A percentile compares a stretch with the other conserved stretches of the same genome.
Conservation (phyloP, 495 filamentous ascomycete species). For the Penicillium chermesinum region DNA sequence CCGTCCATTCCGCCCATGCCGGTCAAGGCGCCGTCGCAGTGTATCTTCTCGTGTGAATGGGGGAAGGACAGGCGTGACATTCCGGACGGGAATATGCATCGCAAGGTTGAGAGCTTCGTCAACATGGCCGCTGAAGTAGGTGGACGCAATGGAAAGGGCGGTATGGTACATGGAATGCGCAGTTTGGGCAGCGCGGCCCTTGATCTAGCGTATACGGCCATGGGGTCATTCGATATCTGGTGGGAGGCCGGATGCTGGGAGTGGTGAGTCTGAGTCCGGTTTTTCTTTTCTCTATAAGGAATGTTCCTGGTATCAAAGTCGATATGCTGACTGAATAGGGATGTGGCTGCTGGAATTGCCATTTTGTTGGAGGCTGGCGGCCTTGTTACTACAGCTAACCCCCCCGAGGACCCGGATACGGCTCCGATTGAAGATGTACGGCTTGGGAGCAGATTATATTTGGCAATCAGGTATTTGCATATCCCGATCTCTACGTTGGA, state of each 20-base stretch:
- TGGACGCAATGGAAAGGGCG: conserved; percentile 54
- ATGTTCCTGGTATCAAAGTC: too few species aligned
- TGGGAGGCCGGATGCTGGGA: conserved; percentile 59
- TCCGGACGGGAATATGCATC: conserved; percentile 55
- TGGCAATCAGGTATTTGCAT: conserved; percentile 52
- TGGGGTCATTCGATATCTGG: conserved; percentile 55
- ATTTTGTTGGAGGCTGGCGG: conserved; percentile 57
- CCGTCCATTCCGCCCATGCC: conserved; percentile 55
- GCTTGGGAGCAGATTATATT: conserved; percentile 59
- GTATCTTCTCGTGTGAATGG: conserved; percentile 67
- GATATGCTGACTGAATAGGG: conserved; percentile 26
- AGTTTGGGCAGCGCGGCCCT: conserved; percentile 59
- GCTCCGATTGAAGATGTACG: conserved; percentile 51
- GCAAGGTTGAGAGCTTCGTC: conserved; percentile 64
- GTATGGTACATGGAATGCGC: conserved; percentile 54
- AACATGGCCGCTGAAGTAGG: conserved; percentile 64
- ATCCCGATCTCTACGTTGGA: not conserved
- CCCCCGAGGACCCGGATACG: conserved; percentile 49
- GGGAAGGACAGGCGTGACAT: conserved; percentile 63
- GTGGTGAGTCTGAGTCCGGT: too few species aligned
- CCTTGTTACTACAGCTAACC: conserved; percentile 61
- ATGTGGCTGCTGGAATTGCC: conserved; percentile 53
- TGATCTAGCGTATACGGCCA: conserved; percentile 52
- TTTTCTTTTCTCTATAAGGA: too few species aligned
- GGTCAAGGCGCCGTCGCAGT: conserved; percentile 56